Base-by-base conservation (phyloP, 2,329 filamentous ascomycete genomes). In the Claviceps spartinae region DNA sequence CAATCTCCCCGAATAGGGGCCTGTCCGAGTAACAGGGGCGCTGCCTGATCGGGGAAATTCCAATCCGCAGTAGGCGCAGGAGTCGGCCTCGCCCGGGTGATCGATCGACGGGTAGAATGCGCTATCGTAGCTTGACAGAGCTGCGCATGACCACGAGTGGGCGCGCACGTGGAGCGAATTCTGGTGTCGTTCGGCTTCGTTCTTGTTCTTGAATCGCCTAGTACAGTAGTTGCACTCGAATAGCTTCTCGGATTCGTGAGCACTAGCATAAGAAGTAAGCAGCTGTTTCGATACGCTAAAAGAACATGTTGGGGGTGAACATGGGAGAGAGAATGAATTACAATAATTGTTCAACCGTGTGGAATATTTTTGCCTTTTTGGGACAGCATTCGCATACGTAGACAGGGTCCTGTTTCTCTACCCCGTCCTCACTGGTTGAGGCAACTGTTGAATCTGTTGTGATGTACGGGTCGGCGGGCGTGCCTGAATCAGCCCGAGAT, bases 141-240 rank as follows among this genome's bases (percentile, higher is more conserved):
- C 88, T 36, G 89, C 90, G 67, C 93, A 98, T 11, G 91, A 96
- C 93, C 93, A 98, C 48, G 90, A 96, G 69, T 97, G 89, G 24
- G 86, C 83, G 37, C 91, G 82, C 8, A 97, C 78, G 67, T 97
- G 91, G 11, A 97, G 79, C 14, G 90, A 95, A 63, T 96, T 97
- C 63, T 95, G 90, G 65, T 97, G 91, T 36, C 93, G 82, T 67
- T 97, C 91, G 2, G 90, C 90, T 70, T 97, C 93, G 62, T 97
- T 97, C 71, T 97, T 97, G 72, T 97, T 97, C 70, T 97, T 97
- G 74, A 97, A 97, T 11, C 91, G 83, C 65, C 96, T 96, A 43
- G 86, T 86, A 67, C 91, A 97, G 65, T 88, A 97, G 30, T 82
- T 78, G 67, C 91, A 97, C 56, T 87, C 87, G 67, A 96, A 97